These are phyloP conservation scores for Hsuehochloa calcarea DNA, from an alignment of 176 grass and related monocot species.

Conservation along the genomic window DNA sequence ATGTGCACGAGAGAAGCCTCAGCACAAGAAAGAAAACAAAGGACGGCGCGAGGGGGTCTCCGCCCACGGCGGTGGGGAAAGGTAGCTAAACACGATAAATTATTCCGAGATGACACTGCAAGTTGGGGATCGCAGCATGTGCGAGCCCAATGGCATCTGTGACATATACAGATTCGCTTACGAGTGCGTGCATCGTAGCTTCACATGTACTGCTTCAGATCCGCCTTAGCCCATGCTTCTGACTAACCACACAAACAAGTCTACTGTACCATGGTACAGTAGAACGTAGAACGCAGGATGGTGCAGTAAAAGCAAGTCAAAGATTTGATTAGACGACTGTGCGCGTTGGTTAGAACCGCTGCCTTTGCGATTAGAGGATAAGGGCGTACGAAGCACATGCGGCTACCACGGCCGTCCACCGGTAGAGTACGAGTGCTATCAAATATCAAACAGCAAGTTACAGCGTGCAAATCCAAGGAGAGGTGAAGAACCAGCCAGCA, in stretches of 20 bases:
- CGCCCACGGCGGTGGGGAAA: neutral
- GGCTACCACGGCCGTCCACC: neutral
- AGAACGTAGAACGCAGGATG: neutral
- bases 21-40: neutral
- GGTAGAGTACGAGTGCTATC: neutral
- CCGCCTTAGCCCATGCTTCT: neutral
- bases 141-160: slow-evolving; percentile 18
- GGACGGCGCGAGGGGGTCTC: neutral
- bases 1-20: neutral
- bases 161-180: slow-evolving; percentile 24
- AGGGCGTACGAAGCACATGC: neutral
- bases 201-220: slow-evolving; percentile 34
- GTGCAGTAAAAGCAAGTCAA: neutral
- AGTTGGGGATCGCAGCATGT: slow-evolving; percentile 30
- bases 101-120: slow-evolving; percentile 5
- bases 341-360: neutral
- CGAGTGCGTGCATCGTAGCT: neutral
- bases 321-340: neutral
- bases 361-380: neutral
- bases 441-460: neutral
- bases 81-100: neutral
- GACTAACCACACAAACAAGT: neutral
- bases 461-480: neutral
- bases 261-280: too few species aligned
- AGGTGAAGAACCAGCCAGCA: neutral